Conservation (phyloP, 2,329 filamentous ascomycete genomes). For the Microsporum audouinii region DNA sequence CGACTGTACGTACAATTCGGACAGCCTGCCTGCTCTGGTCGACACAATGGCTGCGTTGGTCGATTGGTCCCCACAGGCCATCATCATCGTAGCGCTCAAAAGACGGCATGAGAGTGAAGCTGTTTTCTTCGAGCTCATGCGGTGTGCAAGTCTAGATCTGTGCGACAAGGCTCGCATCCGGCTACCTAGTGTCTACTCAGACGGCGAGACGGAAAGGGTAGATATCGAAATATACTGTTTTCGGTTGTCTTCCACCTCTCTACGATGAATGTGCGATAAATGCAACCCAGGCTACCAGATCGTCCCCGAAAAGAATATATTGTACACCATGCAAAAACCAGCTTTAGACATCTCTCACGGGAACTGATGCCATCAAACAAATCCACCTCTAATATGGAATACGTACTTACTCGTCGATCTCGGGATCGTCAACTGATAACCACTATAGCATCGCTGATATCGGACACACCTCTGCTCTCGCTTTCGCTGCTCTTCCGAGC, state of each 20-base stretch:
- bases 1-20: constrained; percentile 63
- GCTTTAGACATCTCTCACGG: not conserved
- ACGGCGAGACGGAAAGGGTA: constrained; percentile 18
- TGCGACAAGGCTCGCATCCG: constrained; percentile 27
- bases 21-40: constrained; percentile 54
- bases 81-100: constrained; percentile 54
- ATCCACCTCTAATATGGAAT: not conserved
- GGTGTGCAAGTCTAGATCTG: constrained; percentile 25
- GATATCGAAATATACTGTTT: constrained; percentile 31
- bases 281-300: not conserved
- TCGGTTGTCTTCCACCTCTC: not conserved
- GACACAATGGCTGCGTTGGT: constrained; percentile 43
- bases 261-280: not conserved
- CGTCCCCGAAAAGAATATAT: not conserved
- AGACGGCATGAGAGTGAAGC: constrained; percentile 55
- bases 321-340: not conserved
- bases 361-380: not conserved
- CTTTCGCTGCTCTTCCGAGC: too few relatives aligned
- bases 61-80: constrained; percentile 37
- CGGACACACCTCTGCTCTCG: too few relatives aligned
- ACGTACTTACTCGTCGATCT: not conserved
- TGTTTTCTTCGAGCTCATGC: constrained; percentile 54
- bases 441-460: not conserved
- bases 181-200: constrained; percentile 25
- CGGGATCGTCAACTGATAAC: not conserved